A percentile compares a stretch with the other conserved stretches of the same genome.
phyloP scores from a whole-genome alignment of 2,329 filamentous ascomycete species.

The Cadophora malorum region DNA sequence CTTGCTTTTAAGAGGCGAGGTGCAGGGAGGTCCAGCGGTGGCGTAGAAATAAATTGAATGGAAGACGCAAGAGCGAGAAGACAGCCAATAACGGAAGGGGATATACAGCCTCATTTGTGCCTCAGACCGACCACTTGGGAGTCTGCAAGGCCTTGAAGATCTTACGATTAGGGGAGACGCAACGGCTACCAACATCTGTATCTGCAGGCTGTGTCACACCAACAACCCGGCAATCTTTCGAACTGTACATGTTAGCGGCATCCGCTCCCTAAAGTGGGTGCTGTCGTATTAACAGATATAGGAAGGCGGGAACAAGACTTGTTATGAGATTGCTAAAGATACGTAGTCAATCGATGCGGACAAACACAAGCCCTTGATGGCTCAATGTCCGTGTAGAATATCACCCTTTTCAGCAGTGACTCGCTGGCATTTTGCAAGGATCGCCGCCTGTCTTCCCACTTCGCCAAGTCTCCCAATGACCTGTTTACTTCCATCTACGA shows the following conservation, averaged over 20 bases:
- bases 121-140: background rate
- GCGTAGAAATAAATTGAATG: background rate
- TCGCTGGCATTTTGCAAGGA: constrained; percentile 77
- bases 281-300: background rate
- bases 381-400: constrained; percentile 41
- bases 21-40: background rate
- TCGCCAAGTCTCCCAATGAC: constrained; percentile 80
- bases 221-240: background rate
- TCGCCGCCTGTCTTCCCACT: constrained; percentile 78
- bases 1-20: constrained; percentile 7
- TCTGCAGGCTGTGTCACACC: constrained; percentile 9
- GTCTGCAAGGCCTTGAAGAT: background rate
- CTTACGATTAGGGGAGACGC: constrained; percentile 2
- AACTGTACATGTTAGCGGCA: background rate
- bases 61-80: background rate
- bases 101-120: background rate
- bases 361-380: background rate
- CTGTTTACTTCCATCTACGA: constrained; percentile 81
- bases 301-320: background rate
- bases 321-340: background rate
- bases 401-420: constrained; percentile 44
- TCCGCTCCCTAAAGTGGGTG: background rate
- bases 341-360: background rate
- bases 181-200: background rate
- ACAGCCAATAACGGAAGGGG: background rate